These are phyloP conservation scores for Stenocarpella maydis DNA, from an alignment of 2,329 filamentous ascomycete species.

Conservation along the genomic window DNA sequence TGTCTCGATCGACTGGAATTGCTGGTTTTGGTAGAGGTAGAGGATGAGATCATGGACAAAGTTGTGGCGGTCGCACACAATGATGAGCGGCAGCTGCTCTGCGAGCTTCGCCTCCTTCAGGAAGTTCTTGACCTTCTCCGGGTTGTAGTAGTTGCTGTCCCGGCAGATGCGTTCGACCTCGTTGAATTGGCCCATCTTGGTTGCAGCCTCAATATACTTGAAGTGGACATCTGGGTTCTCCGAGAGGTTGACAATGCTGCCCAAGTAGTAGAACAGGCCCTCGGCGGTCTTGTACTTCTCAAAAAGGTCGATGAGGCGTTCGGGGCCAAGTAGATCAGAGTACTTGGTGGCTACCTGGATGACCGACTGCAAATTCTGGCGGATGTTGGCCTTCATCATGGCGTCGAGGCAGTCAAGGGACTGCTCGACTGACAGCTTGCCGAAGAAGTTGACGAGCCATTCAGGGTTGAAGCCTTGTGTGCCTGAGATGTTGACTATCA, in stretches of 20 bases:
- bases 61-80: constrained; percentile 99
- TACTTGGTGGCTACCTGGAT: constrained; percentile 98
- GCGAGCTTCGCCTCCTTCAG: constrained; percentile 92
- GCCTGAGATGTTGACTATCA: constrained; percentile 81
- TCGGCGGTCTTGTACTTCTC: constrained; percentile 98
- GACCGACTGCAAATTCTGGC: constrained; percentile 93
- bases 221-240: constrained; percentile 96
- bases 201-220: constrained; percentile 99
- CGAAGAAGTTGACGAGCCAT: constrained; percentile 92
- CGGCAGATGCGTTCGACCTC: constrained; percentile 98
- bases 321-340: constrained; percentile 91
- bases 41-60: constrained; percentile 97
- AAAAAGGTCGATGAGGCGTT: constrained; percentile 87
- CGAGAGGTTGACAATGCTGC: constrained; percentile 95
- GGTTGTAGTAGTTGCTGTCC: constrained; percentile 88
- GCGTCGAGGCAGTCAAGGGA: constrained; percentile 93
- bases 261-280: constrained; percentile 97
- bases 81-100: constrained; percentile 95
- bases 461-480: constrained; percentile 88
- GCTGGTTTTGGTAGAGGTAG: constrained; percentile 98
- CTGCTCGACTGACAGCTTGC: constrained; percentile 93
- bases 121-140: constrained; percentile 99
- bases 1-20: constrained; percentile 98
- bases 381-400: constrained; percentile 96
- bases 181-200: constrained; percentile 89